Percentiles rank a stretch among this genome's conserved stretches.
Conservation (phyloP, 495 filamentous ascomycete genomes). For the Sporormia fimetaria region DNA sequence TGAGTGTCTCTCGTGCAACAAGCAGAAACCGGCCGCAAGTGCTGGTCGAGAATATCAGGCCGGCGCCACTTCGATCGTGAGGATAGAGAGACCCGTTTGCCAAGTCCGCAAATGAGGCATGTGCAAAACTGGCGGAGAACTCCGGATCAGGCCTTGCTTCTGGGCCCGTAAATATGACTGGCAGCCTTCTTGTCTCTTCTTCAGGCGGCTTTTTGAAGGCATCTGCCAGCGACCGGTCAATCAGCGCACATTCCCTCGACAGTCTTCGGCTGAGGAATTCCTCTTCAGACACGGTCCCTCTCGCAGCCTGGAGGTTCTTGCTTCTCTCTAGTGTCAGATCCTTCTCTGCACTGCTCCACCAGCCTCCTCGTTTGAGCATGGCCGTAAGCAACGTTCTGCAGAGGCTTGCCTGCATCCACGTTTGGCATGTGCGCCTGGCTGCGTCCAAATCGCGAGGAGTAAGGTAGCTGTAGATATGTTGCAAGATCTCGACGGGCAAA, state of each 20-base stretch:
- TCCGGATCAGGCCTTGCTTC: too few relatives aligned
- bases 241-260: conserved; percentile 50
- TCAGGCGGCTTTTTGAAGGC: too few relatives aligned
- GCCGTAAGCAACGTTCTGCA: conserved; percentile 39
- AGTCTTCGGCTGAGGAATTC: conserved; percentile 51
- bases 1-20: conserved; percentile 44
- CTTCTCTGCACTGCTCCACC: conserved; percentile 40
- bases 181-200: too few relatives aligned
- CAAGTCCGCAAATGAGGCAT: conserved; percentile 33
- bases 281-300: conserved; percentile 32
- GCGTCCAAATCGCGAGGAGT: conserved; percentile 53
- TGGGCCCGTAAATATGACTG: too few relatives aligned
- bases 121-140: too few relatives aligned
- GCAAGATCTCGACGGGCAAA: conserved; percentile 51
- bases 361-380: conserved; percentile 51
- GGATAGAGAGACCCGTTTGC: conserved; percentile 23
- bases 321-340: conserved; percentile 23
- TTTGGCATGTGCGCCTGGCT: conserved; percentile 52
- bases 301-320: not conserved
- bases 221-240: conserved; percentile 38
- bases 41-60: conserved; percentile 43
- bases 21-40: conserved; percentile 50
- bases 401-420: conserved; percentile 57
- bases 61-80: conserved; percentile 13
- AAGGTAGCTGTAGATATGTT: conserved; percentile 46